phyloP scores from a whole-genome alignment of 768 basidiomycete genomes.

The Collybia sordida region DNA sequence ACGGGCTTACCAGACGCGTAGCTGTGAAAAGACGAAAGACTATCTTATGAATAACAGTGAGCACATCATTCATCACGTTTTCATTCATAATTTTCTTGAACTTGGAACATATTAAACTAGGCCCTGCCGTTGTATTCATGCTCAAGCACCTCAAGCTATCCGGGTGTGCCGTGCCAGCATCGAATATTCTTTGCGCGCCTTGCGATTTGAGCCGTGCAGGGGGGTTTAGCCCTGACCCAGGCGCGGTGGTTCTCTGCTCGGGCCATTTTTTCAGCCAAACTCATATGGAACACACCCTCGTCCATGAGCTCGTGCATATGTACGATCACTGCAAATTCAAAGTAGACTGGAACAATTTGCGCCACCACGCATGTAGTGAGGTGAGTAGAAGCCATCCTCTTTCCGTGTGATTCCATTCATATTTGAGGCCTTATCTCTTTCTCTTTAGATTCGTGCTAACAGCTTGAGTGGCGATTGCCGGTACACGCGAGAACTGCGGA shows the following conservation, averaged over 20 bases:
- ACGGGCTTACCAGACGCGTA: conserved; percentile 29
- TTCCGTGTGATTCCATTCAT: background rate
- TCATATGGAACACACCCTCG: conserved; percentile 91
- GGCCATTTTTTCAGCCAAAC: conserved; percentile 77
- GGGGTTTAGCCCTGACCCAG: conserved; percentile 77
- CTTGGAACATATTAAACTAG: conserved; percentile 34
- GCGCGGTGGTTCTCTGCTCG: conserved; percentile 83
- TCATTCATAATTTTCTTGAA: conserved; percentile 7
- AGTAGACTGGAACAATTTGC: conserved; percentile 85
- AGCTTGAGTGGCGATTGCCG: conserved; percentile 92
- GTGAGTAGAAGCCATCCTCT: conserved; percentile 44
- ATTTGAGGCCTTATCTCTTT: conserved; percentile 4
- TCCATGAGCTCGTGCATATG: conserved; percentile 93
- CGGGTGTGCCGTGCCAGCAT: conserved; percentile 67
- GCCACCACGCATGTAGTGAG: conserved; percentile 97
- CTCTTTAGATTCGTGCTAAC: conserved; percentile 85
- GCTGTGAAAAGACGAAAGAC: conserved; percentile 70
- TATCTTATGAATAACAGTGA: conserved; percentile 70
- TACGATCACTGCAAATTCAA: conserved; percentile 96
- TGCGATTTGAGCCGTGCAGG: conserved; percentile 76
- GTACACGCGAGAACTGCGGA: conserved; percentile 75
- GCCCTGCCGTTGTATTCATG: conserved; percentile 89
- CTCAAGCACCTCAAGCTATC: conserved; percentile 81
- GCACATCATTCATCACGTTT: conserved; percentile 25
- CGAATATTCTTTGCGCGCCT: conserved; percentile 81